Base-by-base conservation (phyloP, 1,284 basidiomycete genomes). In the Cutaneotrichosporon spelunceum region DNA sequence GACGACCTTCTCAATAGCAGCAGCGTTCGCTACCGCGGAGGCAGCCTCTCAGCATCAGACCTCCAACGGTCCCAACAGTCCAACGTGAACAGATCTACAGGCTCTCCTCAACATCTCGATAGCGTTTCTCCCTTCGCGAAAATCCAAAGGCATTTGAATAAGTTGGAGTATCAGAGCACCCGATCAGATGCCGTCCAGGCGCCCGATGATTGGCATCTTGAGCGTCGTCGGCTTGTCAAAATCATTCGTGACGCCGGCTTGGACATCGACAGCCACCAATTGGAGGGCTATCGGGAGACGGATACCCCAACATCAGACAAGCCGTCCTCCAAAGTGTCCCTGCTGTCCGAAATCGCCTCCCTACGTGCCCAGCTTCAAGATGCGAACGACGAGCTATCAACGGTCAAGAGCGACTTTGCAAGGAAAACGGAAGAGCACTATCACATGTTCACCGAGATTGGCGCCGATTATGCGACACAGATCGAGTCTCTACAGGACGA, bases 61-160 rank as follows among this genome's bases (percentile, higher is more conserved):
- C 72, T 76, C 16, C 63, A 75, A 2, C n/a, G n/a, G n/a, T 63
- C 75, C 19, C n/a, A n/a, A n/a, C n/a, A n/a, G n/a, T 42, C 53
- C 4, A 23, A 13, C 16, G 61, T 62, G 1, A 62, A 65, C 2
- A 55, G 63, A 5, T 65, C 71, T 2, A 57, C 60, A 4, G 60
- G 58, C 19, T 45, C 56, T 16, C n/a, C 53, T 21, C 53, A 55
- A 16, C 60, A 66, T 33, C 44, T 63, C 24, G 75, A 77, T 34
- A 67, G 66, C n/a, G 70, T 73, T 1, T 75, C 71, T 4, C 71
- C 77, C 50, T 73, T 71, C 3, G 65, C 71, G 65, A 79, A 79
- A 56, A 75, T 79, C 19, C 73, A 77, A 54, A 75, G 73, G 65
- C 77, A 79, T 49, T 71, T 78, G 29, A 77, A 78, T 53, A 72